Evolutionary conservation across 352 stramenopile genomes (phyloP).

Genomic region (Phytopythium delawarense): DNA sequence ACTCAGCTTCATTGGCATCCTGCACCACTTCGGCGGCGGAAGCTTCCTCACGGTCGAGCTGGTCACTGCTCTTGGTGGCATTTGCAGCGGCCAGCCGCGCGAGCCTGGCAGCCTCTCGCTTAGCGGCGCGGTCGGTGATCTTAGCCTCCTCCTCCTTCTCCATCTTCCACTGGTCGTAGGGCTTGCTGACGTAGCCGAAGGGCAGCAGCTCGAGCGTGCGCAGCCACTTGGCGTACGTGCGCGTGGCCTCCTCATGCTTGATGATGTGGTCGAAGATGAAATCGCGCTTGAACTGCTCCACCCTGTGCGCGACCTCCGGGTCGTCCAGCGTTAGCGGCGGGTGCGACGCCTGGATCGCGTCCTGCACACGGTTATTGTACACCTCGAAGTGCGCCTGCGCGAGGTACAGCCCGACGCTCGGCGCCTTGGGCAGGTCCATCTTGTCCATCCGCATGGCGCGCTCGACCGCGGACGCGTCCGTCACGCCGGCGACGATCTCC

Average conservation of each 20-base stretch:
- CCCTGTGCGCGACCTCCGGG: constrained; percentile 29
- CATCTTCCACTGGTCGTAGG: constrained; percentile 65
- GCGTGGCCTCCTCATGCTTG: constrained; percentile 64
- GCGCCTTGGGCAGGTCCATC: constrained; percentile 85
- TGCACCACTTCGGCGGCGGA: neutral
- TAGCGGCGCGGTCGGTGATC: constrained; percentile 31
- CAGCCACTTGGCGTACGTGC: constrained; percentile 82
- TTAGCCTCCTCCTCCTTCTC: constrained; percentile 64
- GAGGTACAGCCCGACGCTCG: constrained; percentile 83
- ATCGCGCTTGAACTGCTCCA: constrained; percentile 79
- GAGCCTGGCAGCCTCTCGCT: constrained; percentile 35
- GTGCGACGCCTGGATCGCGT: constrained; percentile 64
- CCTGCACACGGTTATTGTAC: constrained; percentile 77
- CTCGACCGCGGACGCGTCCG: constrained; percentile 43
- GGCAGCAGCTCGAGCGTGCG: constrained; percentile 61
- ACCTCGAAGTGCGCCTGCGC: constrained; percentile 84
- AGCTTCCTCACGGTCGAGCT: neutral
- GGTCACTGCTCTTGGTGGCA: neutral
- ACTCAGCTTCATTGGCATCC: neutral
- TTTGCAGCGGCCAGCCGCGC: constrained; percentile 7
- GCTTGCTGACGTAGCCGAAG: constrained; percentile 60
- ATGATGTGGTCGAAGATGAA: constrained; percentile 85
- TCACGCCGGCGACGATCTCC: constrained; percentile 67
- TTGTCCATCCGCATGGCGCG: constrained; percentile 67
- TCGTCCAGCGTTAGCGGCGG: constrained; percentile 66